Conservation (phyloP, 768 basidiomycete species). For the Pholiota molesta region DNA sequence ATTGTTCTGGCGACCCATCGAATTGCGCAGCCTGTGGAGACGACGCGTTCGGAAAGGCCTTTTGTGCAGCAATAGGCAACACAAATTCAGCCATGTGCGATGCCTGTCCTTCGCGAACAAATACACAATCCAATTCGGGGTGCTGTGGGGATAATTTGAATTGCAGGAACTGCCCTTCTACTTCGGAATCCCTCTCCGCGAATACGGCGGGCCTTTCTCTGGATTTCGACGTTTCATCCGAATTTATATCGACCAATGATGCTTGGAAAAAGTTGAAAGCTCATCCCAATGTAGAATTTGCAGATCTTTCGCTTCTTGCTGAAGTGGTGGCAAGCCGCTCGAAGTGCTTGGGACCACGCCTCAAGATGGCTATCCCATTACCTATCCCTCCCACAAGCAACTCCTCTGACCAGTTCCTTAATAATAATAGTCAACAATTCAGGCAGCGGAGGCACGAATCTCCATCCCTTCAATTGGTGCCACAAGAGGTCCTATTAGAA, state of each 20-base stretch:
- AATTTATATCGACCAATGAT: conserved; percentile 76
- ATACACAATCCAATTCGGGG: conserved; percentile 10
- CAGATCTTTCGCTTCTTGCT: conserved; percentile 81
- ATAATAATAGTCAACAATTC: not conserved
- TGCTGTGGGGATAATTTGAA: conserved; percentile 26
- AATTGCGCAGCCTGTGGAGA: conserved; percentile 87
- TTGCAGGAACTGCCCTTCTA: conserved; percentile 29
- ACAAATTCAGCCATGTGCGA: conserved; percentile 60
- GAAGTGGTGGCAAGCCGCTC: conserved; percentile 87
- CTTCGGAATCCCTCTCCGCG: conserved; percentile 3
- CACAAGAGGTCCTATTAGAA: conserved; percentile 61
- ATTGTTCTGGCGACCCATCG: conserved; percentile 84
- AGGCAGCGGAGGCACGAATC: conserved; percentile 10
- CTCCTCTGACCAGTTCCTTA: not conserved
- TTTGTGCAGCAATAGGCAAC: conserved; percentile 76
- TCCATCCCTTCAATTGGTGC: conserved; percentile 56
- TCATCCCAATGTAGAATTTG: conserved; percentile 87
- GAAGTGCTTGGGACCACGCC: conserved; percentile 71
- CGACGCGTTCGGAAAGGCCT: conserved; percentile 86
- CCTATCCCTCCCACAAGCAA: not conserved
- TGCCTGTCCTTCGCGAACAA: conserved; percentile 50
- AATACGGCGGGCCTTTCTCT: conserved; percentile 14
- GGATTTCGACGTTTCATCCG: conserved; percentile 28
- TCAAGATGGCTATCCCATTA: conserved; percentile 51
- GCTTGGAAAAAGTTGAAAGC: conserved; percentile 86